Evolutionary conservation across 805 yeast genomes (phyloP).

Genomic region (Metschnikowia peoriensis): DNA sequence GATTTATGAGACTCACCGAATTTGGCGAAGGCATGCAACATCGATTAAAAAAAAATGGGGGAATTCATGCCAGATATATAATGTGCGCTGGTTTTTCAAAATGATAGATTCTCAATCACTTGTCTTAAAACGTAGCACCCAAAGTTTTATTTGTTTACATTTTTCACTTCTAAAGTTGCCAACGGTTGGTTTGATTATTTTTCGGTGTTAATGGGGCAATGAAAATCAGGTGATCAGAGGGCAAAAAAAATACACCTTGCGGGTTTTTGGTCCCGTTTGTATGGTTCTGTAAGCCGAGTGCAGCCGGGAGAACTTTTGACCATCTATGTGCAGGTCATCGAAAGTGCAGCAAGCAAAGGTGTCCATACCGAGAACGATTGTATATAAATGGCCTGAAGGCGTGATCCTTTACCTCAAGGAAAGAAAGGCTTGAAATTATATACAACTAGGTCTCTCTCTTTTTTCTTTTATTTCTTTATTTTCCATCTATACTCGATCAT

Average conservation of each 20-base stretch:
- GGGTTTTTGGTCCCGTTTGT: background rate
- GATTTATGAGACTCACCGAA: background rate
- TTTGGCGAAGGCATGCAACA: background rate
- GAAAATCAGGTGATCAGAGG: background rate
- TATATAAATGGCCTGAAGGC: background rate
- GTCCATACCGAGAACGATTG: background rate
- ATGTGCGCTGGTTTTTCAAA: too few species aligned
- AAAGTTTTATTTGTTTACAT: too few species aligned
- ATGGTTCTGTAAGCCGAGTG: background rate
- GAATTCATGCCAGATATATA: background rate
- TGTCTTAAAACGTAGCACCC: too few species aligned
- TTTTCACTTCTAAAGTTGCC: too few species aligned
- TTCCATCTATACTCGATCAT: background rate
- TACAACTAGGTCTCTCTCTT: too few species aligned
- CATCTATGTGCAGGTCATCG: slow-evolving; percentile 4
- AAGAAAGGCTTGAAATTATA: too few species aligned
- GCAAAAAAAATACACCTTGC: background rate
- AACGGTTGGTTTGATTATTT: too few species aligned
- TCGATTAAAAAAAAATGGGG: background rate
- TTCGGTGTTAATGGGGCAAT: background rate
- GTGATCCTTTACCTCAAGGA: background rate
- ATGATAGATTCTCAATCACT: too few species aligned
- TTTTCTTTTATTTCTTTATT: background rate
- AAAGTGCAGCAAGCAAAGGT: slow-evolving; percentile 1
- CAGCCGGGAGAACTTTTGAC: background rate